Percentiles rank a stretch among this genome's conserved stretches.
These are phyloP conservation scores for Rhizomucor miehei DNA, from an alignment of 371 early-diverging fungal genomes.

Conservation along the genomic window DNA sequence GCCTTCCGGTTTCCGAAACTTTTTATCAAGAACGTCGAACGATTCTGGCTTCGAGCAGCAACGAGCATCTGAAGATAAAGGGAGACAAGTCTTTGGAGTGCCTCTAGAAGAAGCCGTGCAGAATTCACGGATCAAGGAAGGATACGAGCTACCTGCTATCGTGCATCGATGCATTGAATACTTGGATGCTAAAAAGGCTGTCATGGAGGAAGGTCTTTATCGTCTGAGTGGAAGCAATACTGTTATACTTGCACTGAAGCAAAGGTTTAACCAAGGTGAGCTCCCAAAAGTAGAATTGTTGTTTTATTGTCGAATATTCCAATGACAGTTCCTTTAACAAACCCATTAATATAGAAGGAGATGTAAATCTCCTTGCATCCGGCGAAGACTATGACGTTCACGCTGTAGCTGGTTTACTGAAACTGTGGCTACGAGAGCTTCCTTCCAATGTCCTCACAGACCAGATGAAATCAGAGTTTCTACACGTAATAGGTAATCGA, in stretches of 20 bases:
- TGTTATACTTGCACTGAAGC: slow-evolving; percentile 71
- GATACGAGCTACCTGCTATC: slow-evolving; percentile 86
- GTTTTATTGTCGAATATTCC: neutral
- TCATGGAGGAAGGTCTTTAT: slow-evolving; percentile 94
- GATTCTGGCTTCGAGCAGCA: slow-evolving; percentile 1
- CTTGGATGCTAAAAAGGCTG: slow-evolving; percentile 78
- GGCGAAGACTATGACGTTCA: slow-evolving; percentile 83
- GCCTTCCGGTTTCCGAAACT: slow-evolving; percentile 3
- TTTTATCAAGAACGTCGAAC: slow-evolving; percentile 1
- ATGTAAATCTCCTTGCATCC: slow-evolving; percentile 40
- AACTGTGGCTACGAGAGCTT: slow-evolving; percentile 88
- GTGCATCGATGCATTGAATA: slow-evolving; percentile 95
- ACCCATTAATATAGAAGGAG: slow-evolving; percentile 19
- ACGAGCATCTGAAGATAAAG: slow-evolving; percentile 4
- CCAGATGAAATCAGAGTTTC: slow-evolving; percentile 74
- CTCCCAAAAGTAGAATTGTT: neutral
- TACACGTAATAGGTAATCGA: slow-evolving; percentile 42
- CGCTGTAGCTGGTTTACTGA: slow-evolving; percentile 88
- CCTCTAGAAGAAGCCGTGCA: slow-evolving; percentile 66
- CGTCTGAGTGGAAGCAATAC: slow-evolving; percentile 80
- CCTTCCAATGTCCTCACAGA: slow-evolving; percentile 84
- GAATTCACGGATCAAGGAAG: slow-evolving; percentile 63
- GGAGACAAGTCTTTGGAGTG: slow-evolving; percentile 70
- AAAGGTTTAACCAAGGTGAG: slow-evolving; percentile 69
- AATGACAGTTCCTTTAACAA: too few relatives aligned